Base-by-base conservation (phyloP, 441 rosid species). In the Mallotus japonicus region DNA sequence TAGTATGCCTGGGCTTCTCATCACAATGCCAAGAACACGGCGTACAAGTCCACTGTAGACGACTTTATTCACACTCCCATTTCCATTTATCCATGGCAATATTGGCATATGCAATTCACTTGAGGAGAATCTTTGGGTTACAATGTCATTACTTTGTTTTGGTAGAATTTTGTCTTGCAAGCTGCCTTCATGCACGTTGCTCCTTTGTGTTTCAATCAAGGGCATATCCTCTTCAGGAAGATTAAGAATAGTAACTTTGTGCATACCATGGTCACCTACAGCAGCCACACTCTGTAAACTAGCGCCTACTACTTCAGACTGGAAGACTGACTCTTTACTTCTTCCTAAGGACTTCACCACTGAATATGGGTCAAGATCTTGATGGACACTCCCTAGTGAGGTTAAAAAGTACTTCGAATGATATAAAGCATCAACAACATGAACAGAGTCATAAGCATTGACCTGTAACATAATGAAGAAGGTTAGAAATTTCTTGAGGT, bases 81-180 rank as follows among this genome's bases (percentile, higher is more conserved):
- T 92, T 73, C 92, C 95, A 82, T 93, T 93, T 72, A 93, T 79
- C 99, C 99, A 95, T 68, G 98, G 99, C 71, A 80, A 82, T 82
- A 95, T 88, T 32, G 95, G 97, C 74, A 85, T 69, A 73, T 81
- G 76, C 73, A 77, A 71, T 73, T 78, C 85, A 73, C 80, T 70
- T 40, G 83, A 76, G 67, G 77, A 77, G 13, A 73, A 78, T 65
- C 74, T 66, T 67, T 65, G 70, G 65, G 70, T 75, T 76, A 85
- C 81, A 60, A 70, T 77, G 24, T 82, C 80, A 8, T 46, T 74
- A 70, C 65, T 51, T 60, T 44, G 77, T 62, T 71, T 83, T 42
- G 70, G 76, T 49, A 75, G 72, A 70, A 69, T 71, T 16, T 74
- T 14, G 14, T 54, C 81, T 37, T 68, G 76, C 73, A 62, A 57